Conservation (phyloP, 106 monocot species). For the Gastrodia elata region DNA sequence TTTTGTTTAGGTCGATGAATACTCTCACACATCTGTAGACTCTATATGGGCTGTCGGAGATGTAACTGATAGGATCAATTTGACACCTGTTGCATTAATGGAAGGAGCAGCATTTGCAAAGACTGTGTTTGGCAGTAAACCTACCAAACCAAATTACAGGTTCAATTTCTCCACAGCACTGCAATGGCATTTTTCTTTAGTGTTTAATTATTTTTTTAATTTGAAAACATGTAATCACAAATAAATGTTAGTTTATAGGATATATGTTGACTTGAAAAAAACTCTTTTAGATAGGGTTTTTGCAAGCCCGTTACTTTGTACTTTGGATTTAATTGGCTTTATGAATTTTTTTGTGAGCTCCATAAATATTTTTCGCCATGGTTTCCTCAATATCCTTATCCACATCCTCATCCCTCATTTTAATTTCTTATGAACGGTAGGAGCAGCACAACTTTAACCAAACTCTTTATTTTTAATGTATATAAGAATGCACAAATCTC, state of each 20-base stretch:
- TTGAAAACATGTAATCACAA: neutral
- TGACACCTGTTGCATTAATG: slow-evolving; percentile 98
- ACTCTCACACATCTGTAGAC: slow-evolving; percentile 74
- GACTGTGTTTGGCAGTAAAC: slow-evolving; percentile 75
- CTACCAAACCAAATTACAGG: slow-evolving; percentile 83
- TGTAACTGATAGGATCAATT: slow-evolving; percentile 85
- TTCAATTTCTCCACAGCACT: slow-evolving; percentile 9
- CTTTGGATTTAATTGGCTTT: slow-evolving; percentile 1
- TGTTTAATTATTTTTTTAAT: neutral
- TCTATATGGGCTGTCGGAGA: slow-evolving; percentile 98
- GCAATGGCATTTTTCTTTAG: neutral
- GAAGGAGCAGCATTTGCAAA: slow-evolving; percentile 96
- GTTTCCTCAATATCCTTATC: no score
- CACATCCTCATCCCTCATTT: no score
- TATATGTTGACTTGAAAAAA: neutral
- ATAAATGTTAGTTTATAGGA: neutral
- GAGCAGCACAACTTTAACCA: no score
- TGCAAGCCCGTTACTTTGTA: neutral
- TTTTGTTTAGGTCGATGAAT: slow-evolving; percentile 73
- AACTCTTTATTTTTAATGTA: no score
- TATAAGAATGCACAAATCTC: no score
- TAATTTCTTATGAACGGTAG: no score
- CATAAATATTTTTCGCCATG: neutral
- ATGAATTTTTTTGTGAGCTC: neutral
- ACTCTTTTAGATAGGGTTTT: neutral